Evolutionary conservation across 495 filamentous ascomycete species (phyloP), one percentile per base, ranked within the genome.

Genomic region (Baudoinia panamericana): DNA sequence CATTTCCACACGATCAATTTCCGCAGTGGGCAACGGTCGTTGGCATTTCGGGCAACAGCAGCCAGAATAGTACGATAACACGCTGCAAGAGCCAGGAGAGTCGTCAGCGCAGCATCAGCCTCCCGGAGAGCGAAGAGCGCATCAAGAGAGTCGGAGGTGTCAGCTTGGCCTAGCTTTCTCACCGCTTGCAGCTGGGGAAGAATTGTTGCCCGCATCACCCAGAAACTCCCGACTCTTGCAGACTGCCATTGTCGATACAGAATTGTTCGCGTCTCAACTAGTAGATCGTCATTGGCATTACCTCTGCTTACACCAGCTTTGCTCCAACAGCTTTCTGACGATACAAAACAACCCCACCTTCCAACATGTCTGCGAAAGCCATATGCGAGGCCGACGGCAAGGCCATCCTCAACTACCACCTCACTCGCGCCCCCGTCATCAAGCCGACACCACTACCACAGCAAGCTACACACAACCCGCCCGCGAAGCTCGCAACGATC

Each of bases 371-470:
- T 62, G 92, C 90, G 64, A 99, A 99, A 68, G 80, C 88, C 45
- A 95, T 99, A 58, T 66, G 78, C 74, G 90, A 99, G 69, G 90
- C 92, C 72, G 90, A 99, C 69, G 90, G 90, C 76, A 99, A 99
- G 81, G 90, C 90, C 70, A 96, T 99, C 72, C 71, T 99, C 72
- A 95, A 93, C 80, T 99, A 94, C 73, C 90, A 99, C 76, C 87
- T 99, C 71, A 99, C 90, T 52, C 81, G 90, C 57, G 86, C 90
- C 44, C 80, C 88, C 42, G 80, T 93, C 59, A 95, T 99, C 75
- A 93, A 94, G 78, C 85, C 90, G 36, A 84, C 85, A 56, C 83
- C 92, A 63, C 84, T 99, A 18, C 86, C 90, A 50, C 58, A 73
- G 50, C 70, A 83, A 48, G 59, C 76, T 44, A 90, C 76, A 61